These are phyloP conservation scores for Puccinia triticina DNA, from an alignment of 1,284 basidiomycete genomes.

Conservation along the genomic window DNA sequence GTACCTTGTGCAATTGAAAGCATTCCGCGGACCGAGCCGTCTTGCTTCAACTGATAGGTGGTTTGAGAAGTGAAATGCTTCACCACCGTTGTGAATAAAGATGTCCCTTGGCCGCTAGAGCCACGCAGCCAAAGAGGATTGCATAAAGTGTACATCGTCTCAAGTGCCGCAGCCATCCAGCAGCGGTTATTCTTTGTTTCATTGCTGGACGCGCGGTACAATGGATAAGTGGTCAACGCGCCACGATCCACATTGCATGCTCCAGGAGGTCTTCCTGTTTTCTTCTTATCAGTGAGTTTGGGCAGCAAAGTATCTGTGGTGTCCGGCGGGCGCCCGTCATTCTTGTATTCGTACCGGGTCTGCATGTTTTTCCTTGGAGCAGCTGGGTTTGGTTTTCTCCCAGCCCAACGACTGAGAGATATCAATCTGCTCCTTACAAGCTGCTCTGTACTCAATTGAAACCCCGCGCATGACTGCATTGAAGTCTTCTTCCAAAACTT, in stretches of 20 bases:
- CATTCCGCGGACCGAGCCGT: too few species aligned
- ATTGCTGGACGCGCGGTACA: background rate
- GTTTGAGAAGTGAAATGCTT: too few species aligned
- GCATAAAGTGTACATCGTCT: background rate
- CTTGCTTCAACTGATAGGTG: too few species aligned
- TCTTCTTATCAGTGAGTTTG: background rate
- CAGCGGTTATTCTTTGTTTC: background rate
- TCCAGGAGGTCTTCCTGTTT: background rate
- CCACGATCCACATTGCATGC: background rate
- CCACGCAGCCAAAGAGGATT: too few species aligned
- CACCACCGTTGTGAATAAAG: too few species aligned
- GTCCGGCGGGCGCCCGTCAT: background rate
- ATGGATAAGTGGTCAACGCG: background rate
- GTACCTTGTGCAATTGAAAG: background rate
- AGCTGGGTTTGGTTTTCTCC: background rate
- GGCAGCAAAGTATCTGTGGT: background rate
- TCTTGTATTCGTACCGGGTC: background rate
- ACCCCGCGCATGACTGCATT: too few species aligned
- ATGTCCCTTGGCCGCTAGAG: too few species aligned
- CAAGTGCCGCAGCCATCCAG: constrained; percentile 8
- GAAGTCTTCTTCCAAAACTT: too few species aligned
- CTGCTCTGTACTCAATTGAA: too few species aligned
- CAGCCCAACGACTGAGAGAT: constrained; percentile 12
- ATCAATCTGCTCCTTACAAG: too few species aligned
- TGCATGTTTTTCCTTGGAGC: background rate